Evolutionary conservation across 139 green algal genomes (phyloP).

Genomic region (Coelastrella sp.): DNA sequence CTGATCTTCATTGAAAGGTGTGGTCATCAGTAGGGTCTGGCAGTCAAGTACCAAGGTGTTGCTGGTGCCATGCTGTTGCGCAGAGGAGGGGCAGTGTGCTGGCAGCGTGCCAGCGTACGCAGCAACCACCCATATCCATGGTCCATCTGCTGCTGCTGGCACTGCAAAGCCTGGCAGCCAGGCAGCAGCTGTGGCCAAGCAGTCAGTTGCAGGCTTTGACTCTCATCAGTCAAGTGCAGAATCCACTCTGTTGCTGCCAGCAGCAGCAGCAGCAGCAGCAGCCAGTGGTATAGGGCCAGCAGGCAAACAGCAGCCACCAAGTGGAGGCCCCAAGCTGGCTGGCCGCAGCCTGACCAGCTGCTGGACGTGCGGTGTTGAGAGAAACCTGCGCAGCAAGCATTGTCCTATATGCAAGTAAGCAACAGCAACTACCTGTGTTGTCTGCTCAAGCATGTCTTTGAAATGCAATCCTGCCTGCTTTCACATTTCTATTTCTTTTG

Average conservation of each 20-base stretch:
- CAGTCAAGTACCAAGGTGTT: too few species aligned
- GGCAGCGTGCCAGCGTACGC: not conserved
- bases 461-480: too few species aligned
- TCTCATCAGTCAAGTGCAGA: not conserved
- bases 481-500: too few species aligned
- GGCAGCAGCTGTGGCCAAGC: conserved; percentile 8
- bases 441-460: too few species aligned
- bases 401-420: conserved; percentile 47
- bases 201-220: not conserved
- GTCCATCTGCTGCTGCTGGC: not conserved
- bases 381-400: conserved; percentile 46
- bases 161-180: not conserved
- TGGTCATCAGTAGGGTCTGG: too few species aligned
- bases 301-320: conserved; percentile 30
- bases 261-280: conserved; percentile 39
- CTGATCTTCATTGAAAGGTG: too few species aligned
- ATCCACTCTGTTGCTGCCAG: not conserved
- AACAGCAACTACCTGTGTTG: not conserved
- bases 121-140: not conserved
- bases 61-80: not conserved
- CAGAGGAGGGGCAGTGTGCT: conserved; percentile 22
- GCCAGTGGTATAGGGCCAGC: not conserved
- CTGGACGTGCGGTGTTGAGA: conserved; percentile 43
- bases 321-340: conserved; percentile 6
- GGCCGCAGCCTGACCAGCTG: conserved; percentile 17